phyloP scores from a whole-genome alignment of 768 basidiomycete species.

The Boletus coccyginus region DNA sequence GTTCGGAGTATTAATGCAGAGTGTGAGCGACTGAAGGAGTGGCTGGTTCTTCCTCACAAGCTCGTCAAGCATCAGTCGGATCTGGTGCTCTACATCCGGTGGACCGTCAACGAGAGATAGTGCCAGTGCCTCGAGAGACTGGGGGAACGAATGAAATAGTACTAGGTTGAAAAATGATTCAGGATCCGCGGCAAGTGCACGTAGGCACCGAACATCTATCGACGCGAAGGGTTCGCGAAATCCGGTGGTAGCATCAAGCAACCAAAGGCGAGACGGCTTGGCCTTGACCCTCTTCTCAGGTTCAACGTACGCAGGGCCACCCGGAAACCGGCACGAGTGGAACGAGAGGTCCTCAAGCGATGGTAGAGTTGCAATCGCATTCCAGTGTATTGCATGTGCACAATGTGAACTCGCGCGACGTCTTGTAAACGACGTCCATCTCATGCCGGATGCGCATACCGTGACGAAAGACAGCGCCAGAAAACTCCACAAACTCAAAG shows the following conservation, averaged over 20 bases:
- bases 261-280: conserved; percentile 6
- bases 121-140: not conserved
- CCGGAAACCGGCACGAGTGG: not conserved
- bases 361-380: conserved; percentile 5
- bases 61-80: not conserved
- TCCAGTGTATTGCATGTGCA: conserved; percentile 23
- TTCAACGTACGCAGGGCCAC: not conserved
- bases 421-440: not conserved
- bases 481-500: conserved; percentile 32
- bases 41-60: not conserved
- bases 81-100: not conserved
- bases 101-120: not conserved
- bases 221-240: not conserved
- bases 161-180: too few relatives aligned
- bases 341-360: conserved; percentile 21
- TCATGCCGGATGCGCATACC: too few relatives aligned
- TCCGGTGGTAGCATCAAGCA: not conserved
- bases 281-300: not conserved
- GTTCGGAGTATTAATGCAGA: not conserved
- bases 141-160: not conserved
- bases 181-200: not conserved
- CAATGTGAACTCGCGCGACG: conserved; percentile 6
- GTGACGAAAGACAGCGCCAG: too few relatives aligned
- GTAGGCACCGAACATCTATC: conserved; percentile 1
- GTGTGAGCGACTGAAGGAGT: conserved; percentile 9